Evolutionary conservation across 345 rosid genomes (phyloP).

Genomic region (Salix arbutifolia): DNA sequence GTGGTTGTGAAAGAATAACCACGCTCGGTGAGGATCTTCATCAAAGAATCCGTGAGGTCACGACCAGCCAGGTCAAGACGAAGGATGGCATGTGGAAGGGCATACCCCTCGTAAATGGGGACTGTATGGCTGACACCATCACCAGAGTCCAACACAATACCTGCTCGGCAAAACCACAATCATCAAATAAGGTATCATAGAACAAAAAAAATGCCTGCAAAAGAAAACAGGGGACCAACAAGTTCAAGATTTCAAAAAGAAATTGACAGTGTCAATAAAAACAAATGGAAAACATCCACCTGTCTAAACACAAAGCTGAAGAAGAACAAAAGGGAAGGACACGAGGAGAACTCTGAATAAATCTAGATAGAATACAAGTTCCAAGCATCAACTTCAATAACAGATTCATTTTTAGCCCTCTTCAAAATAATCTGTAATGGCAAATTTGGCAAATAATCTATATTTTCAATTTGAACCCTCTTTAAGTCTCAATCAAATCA

Average conservation of each 20-base stretch:
- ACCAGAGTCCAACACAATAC: slow-evolving; percentile 91
- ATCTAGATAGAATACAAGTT: background rate
- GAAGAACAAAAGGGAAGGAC: background rate
- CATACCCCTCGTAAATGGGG: slow-evolving; percentile 85
- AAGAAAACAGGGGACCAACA: background rate
- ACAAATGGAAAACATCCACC: background rate
- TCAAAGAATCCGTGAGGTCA: slow-evolving; percentile 77
- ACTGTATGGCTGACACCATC: slow-evolving; percentile 96
- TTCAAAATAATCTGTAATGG: background rate
- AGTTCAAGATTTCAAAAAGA: background rate
- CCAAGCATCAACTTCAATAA: background rate
- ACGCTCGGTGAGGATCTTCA: slow-evolving; percentile 93
- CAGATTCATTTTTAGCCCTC: background rate
- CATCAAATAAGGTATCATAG: no score
- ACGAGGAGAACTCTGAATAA: background rate
- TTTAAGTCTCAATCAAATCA: background rate
- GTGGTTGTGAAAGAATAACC: slow-evolving; percentile 95
- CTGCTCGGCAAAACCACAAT: slow-evolving; percentile 24
- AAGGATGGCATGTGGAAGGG: slow-evolving; percentile 83
- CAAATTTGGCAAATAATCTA: background rate
- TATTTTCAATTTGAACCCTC: background rate
- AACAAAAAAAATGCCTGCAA: background rate
- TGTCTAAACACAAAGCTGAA: background rate
- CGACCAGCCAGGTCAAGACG: slow-evolving; percentile 94
- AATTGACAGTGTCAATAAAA: background rate